These are phyloP conservation scores for Chytridium lagenaria DNA, from an alignment of 371 early-diverging fungal genomes.

Conservation along the genomic window DNA sequence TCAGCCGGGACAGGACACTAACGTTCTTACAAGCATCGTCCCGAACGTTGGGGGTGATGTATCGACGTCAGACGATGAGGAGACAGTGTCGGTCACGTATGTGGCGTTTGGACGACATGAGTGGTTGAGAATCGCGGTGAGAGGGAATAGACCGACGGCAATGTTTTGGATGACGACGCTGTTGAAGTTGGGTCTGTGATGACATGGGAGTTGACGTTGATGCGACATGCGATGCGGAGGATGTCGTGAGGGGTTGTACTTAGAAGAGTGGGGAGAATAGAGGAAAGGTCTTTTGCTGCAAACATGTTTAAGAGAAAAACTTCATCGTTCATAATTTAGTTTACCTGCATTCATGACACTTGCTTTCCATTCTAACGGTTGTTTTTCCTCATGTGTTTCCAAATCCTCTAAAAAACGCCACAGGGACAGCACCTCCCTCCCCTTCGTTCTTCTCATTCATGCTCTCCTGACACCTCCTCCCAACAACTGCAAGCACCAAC, in stretches of 20 bases:
- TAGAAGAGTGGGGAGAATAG: constrained; percentile 7
- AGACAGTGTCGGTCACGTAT: no score
- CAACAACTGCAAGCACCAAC: constrained; percentile 34
- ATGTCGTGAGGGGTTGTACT: constrained; percentile 20
- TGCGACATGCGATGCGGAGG: constrained; percentile 38
- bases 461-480: neutral
- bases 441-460: neutral
- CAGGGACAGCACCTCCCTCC: neutral
- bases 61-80: no score
- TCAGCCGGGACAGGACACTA: constrained; percentile 67
- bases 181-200: constrained; percentile 30
- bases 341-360: neutral
- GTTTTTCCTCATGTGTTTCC: neutral
- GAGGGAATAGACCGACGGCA: constrained; percentile 80
- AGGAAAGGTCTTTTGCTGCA: constrained; percentile 19
- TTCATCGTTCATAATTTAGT: neutral
- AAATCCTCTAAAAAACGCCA: neutral
- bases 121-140: constrained; percentile 85
- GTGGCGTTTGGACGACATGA: constrained; percentile 82
- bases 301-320: neutral
- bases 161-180: constrained; percentile 38
- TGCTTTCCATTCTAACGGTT: neutral
- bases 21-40: constrained; percentile 62
- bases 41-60: constrained; percentile 60
- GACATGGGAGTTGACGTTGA: constrained; percentile 45